These are phyloP conservation scores for Apiotrichum montevideense DNA, from an alignment of 1,284 basidiomycete species.

Conservation along the genomic window DNA sequence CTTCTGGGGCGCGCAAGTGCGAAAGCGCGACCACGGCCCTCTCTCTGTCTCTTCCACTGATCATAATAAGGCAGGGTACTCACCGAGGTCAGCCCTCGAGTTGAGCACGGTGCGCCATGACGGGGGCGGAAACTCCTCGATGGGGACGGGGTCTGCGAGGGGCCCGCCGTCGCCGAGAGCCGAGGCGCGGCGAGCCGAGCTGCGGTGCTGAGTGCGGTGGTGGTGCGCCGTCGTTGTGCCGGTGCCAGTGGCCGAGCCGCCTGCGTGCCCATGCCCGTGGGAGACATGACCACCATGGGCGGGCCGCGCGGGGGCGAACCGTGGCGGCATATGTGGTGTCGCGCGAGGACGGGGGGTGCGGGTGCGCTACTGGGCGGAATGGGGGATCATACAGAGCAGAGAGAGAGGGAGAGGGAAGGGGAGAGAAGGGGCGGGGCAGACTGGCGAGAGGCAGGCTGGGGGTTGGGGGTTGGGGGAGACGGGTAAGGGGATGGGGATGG, in stretches of 20 bases:
- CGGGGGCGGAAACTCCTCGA: slow-evolving; percentile 43
- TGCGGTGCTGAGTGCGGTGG: background rate
- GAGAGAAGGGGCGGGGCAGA: background rate
- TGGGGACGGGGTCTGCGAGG: slow-evolving; percentile 24
- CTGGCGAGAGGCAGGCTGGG: background rate
- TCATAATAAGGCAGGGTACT: slow-evolving; percentile 5
- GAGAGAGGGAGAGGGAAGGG: background rate
- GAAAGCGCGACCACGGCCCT: too few species aligned
- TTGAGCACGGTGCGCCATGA: slow-evolving; percentile 42
- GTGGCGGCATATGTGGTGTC: slow-evolving; percentile 3
- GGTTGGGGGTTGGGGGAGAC: too few species aligned
- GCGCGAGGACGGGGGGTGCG: background rate
- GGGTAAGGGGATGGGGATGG: too few species aligned
- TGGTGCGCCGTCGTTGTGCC: background rate
- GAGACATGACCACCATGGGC: background rate
- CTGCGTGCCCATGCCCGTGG: slow-evolving; percentile 1
- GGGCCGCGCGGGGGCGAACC: slow-evolving; percentile 8
- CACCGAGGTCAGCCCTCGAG: slow-evolving; percentile 41
- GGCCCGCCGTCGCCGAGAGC: slow-evolving; percentile 11
- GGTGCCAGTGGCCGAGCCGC: background rate
- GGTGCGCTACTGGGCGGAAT: background rate
- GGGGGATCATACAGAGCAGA: background rate
- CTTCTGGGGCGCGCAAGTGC: too few species aligned
- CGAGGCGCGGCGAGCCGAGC: slow-evolving; percentile 4
- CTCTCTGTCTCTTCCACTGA: too few species aligned